Evolutionary conservation across 73 alveolate genomes (phyloP).

Genomic region (Diophrys appendiculata): DNA sequence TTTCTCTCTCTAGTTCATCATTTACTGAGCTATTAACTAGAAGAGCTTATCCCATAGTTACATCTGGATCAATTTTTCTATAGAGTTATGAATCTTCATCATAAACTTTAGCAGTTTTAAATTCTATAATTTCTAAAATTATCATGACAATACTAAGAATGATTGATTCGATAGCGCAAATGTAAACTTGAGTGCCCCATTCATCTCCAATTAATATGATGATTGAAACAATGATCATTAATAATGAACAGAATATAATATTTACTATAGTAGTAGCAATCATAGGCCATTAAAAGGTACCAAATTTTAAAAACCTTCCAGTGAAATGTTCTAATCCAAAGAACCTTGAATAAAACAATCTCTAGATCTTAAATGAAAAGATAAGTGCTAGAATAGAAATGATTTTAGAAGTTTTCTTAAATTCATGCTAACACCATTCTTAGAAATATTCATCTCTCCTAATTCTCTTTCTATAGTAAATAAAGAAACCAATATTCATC

Average conservation of each 20-base stretch:
- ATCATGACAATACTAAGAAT: not conserved
- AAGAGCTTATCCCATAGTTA: not conserved
- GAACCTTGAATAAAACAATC: slow-evolving; percentile 9
- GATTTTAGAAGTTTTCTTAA: not conserved
- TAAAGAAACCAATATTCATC: slow-evolving; percentile 5
- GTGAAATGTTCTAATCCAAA: slow-evolving; percentile 17
- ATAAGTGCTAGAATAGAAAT: not conserved
- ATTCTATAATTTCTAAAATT: not conserved
- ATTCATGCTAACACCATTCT: slow-evolving; percentile 7
- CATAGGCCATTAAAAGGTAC: not conserved
- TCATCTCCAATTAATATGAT: not conserved
- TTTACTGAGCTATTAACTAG: not conserved
- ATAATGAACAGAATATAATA: not conserved
- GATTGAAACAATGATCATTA: not conserved
- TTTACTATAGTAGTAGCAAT: not conserved
- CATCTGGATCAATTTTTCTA: slow-evolving; percentile 1
- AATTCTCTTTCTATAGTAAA: not conserved
- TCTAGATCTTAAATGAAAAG: slow-evolving; percentile 9
- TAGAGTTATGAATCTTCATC: not conserved
- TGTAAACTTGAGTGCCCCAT: slow-evolving; percentile 29
- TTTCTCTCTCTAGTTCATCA: slow-evolving; percentile 13
- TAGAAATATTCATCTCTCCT: slow-evolving; percentile 5
- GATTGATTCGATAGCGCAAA: not conserved
- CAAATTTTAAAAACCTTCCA: not conserved
- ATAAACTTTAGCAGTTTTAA: slow-evolving; percentile 10